These are phyloP conservation scores for Gloeophyllum trabeum DNA, from an alignment of 768 basidiomycete genomes.

Conservation along the genomic window DNA sequence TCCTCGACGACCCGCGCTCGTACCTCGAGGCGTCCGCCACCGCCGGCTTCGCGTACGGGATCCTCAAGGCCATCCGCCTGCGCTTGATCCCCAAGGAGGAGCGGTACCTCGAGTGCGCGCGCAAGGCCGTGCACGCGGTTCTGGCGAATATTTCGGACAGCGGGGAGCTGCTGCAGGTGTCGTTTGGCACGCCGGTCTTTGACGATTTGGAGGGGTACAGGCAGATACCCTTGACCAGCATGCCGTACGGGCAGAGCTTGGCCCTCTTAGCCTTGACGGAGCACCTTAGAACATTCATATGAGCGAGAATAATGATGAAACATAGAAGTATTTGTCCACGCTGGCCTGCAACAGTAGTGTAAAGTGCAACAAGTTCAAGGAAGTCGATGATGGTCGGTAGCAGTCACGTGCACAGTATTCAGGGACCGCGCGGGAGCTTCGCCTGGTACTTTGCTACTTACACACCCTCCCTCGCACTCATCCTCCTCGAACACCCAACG, in stretches of 20 bases:
- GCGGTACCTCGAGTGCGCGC: conserved; percentile 23
- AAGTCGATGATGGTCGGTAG: neutral
- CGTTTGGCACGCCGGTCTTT: conserved; percentile 45
- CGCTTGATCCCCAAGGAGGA: conserved; percentile 30
- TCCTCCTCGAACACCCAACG: neutral
- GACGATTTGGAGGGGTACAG: conserved; percentile 34
- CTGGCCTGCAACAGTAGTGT: too few relatives aligned
- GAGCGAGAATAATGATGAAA: too few relatives aligned
- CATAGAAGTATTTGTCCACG: too few relatives aligned
- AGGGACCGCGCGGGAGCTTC: neutral
- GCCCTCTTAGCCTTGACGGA: conserved; percentile 39
- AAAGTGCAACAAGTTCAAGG: too few relatives aligned
- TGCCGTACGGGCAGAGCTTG: conserved; percentile 47
- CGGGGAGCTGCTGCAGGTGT: conserved; percentile 35
- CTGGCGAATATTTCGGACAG: conserved; percentile 30
- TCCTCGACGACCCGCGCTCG: conserved; percentile 36
- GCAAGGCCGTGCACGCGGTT: conserved; percentile 29
- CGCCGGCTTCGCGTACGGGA: conserved; percentile 38
- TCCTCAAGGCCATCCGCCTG: conserved; percentile 29
- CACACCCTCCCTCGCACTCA: neutral
- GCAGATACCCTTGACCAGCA: conserved; percentile 38
- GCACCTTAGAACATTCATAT: conserved; percentile 29
- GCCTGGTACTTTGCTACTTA: neutral
- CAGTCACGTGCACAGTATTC: neutral
- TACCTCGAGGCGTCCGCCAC: conserved; percentile 40